phyloP scores from a whole-genome alignment of 352 stramenopile species.

The Phytophthora kernoviae region DNA sequence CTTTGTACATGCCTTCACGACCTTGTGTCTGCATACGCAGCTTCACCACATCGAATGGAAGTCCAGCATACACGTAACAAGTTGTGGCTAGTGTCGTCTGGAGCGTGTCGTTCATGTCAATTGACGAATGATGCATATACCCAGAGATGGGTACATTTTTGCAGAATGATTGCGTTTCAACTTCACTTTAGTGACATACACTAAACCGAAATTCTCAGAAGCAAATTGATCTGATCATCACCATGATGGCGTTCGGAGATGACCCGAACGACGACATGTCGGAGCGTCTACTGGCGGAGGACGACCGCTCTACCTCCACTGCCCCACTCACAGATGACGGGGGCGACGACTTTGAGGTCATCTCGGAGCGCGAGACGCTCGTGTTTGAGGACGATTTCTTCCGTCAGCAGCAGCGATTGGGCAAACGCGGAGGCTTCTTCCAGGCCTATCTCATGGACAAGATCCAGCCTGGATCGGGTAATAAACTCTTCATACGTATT shows the following conservation, averaged over 20 bases:
- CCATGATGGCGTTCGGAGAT: conserved; percentile 54
- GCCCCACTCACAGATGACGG: conserved; percentile 3
- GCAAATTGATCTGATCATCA: not conserved
- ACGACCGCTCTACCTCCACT: conserved; percentile 13
- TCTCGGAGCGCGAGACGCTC: conserved; percentile 78
- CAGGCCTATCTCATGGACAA: conserved; percentile 81
- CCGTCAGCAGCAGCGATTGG: conserved; percentile 35
- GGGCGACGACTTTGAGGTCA: conserved; percentile 65
- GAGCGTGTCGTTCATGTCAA: conserved; percentile 42
- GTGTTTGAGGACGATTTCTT: conserved; percentile 75
- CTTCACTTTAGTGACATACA: not conserved
- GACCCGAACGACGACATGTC: conserved; percentile 32
- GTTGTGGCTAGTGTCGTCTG: conserved; percentile 57
- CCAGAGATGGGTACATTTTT: not conserved
- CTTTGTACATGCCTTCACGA: conserved; percentile 51
- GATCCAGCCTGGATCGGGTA: conserved; percentile 85
- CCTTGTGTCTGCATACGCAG: conserved; percentile 76
- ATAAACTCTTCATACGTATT: not conserved
- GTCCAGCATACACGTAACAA: conserved; percentile 67
- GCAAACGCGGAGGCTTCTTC: conserved; percentile 55
- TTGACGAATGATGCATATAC: not conserved
- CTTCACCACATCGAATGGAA: conserved; percentile 84
- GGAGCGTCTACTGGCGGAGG: conserved; percentile 29
- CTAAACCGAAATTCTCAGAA: conserved; percentile 21
- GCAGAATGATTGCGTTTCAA: conserved; percentile 3